Evolutionary conservation across 176 grass and related monocot genomes (phyloP).

Genomic region (Triticum monococcum): DNA sequence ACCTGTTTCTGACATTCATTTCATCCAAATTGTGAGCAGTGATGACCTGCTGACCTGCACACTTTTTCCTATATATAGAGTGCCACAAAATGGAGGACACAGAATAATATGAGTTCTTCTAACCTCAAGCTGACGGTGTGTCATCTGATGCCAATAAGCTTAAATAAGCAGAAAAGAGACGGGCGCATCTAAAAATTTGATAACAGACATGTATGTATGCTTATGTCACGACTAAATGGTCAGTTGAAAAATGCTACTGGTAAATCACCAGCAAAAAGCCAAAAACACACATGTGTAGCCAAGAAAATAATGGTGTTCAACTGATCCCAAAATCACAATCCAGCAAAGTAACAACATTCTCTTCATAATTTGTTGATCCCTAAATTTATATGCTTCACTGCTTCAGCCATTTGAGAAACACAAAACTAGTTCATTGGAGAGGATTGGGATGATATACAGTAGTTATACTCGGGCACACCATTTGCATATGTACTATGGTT

Average conservation of each 20-base stretch:
- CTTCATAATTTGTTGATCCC: background rate
- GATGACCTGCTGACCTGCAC: background rate
- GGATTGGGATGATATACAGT: background rate
- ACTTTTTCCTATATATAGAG: background rate
- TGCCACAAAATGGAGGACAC: background rate
- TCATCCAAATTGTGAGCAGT: background rate
- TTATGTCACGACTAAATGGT: background rate
- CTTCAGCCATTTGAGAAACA: background rate
- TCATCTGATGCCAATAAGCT: background rate
- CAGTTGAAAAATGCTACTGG: background rate
- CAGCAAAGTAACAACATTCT: background rate
- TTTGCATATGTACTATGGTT: background rate
- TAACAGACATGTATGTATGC: conserved; percentile 2
- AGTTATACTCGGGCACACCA: background rate
- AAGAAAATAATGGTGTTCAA: conserved; percentile 14
- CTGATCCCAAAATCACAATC: background rate
- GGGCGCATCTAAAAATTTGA: background rate
- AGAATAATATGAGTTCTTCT: conserved; percentile 16
- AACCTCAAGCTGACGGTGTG: conserved; percentile 16
- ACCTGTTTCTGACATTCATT: conserved; percentile 1
- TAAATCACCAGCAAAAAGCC: background rate
- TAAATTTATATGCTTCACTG: background rate
- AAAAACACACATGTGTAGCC: background rate
- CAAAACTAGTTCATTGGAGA: background rate
- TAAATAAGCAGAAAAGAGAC: conserved; percentile 13